Evolutionary conservation across 352 stramenopile species (phyloP), one percentile per base, ranked within the genome.

Genomic region (Discostella stelligera): DNA sequence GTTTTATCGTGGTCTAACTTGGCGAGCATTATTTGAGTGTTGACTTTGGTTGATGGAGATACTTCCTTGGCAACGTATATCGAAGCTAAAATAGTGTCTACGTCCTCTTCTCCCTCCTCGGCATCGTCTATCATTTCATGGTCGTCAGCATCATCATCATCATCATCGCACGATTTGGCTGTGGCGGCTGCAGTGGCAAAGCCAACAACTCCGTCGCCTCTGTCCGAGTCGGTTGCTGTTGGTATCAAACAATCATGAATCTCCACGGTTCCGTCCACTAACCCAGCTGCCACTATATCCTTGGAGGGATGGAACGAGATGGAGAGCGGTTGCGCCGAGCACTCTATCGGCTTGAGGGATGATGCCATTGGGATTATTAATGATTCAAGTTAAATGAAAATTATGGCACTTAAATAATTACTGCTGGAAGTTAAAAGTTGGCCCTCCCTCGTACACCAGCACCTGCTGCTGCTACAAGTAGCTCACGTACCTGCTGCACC

Each of bases 261-360:
- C 62, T 93, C 88, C 16, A 93, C 64, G 23, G 81, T 89, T 23
- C 88, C 88, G 71, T 93, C 88, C 1, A 93, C 84, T 14, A 93
- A 71, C n/a, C 71, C 88, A 1, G 77, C 81, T 3, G 84, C 84
- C 1, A 91, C 23, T 3, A 93, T 60, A 60, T 89, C 74, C 44
- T 66, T 66, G 0, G 58, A 71, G 3, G 88, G 83, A 81, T 91
- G 85, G 72, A 93, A 93, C 0, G 74, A 80, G 21, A 93, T 79
- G 61, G 82, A 89, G 25, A 93, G 59, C 20, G 88, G 85, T 63
- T 93, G 88, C 37, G 80, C 75, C 0, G 85, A 91, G 61, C 85
- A 91, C 67, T 93, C 84, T 49, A 93, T 86, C 37, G 77, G 69
- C 37, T 62, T 64, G 5, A 83, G 63, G 18, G 64, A 56, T 18